Percentiles rank a stretch among this genome's conserved stretches.
These are phyloP conservation scores for Candida maesae DNA, from an alignment of 805 yeast species.

Conservation along the genomic window DNA sequence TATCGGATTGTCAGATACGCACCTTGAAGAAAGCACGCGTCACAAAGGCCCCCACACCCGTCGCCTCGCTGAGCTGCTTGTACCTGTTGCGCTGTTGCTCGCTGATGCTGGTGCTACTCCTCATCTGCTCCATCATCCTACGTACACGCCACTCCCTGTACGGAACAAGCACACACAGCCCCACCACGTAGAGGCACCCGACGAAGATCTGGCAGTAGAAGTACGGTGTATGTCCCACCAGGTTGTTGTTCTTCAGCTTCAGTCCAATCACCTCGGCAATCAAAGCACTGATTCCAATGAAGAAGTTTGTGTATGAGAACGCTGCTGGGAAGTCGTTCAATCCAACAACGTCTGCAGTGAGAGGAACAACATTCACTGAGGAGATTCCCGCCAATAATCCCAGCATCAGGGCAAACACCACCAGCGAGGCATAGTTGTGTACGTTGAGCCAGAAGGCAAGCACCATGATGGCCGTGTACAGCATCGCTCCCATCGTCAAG, in stretches of 20 bases:
- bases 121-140: slow-evolving; percentile 31
- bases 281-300: slow-evolving; percentile 33
- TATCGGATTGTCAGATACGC: no score
- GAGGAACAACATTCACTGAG: slow-evolving; percentile 37
- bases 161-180: slow-evolving; percentile 39
- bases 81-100: background rate
- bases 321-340: slow-evolving; percentile 36
- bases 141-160: slow-evolving; percentile 51
- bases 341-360: slow-evolving; percentile 39
- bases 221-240: slow-evolving; percentile 39
- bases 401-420: slow-evolving; percentile 39
- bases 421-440: slow-evolving; percentile 35
- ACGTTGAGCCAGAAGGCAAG: slow-evolving; percentile 50
- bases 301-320: slow-evolving; percentile 33
- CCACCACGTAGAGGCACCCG: slow-evolving; percentile 45
- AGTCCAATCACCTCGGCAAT: slow-evolving; percentile 55
- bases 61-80: slow-evolving; percentile 2
- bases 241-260: slow-evolving; percentile 35
- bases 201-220: slow-evolving; percentile 58
- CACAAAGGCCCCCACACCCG: slow-evolving; percentile 9
- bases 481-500: slow-evolving; percentile 35
- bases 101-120: background rate
- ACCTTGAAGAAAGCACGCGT: slow-evolving; percentile 15
- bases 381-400: slow-evolving; percentile 46
- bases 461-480: slow-evolving; percentile 34